These are phyloP conservation scores for Leptomonas seymouri DNA, from an alignment of 208 protist genomes.

Conservation along the genomic window DNA sequence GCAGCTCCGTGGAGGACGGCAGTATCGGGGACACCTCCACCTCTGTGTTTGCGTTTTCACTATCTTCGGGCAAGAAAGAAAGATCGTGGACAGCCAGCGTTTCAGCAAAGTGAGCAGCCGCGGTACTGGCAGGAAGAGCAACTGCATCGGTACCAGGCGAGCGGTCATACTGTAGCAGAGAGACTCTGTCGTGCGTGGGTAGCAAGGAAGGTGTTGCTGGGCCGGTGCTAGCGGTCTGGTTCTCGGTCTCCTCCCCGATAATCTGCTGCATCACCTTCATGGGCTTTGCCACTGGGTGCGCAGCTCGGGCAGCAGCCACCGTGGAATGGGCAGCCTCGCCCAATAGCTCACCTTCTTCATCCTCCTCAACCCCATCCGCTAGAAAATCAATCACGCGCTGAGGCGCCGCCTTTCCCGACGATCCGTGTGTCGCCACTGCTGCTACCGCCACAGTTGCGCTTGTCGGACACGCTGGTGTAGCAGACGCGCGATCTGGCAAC, in stretches of 20 bases:
- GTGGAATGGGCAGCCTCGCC: neutral
- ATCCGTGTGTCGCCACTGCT: neutral
- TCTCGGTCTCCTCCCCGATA: constrained; percentile 5
- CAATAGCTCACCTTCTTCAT: constrained; percentile 4
- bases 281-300: neutral
- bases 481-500: constrained; percentile 7
- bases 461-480: constrained; percentile 7
- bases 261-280: neutral
- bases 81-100: constrained; percentile 44
- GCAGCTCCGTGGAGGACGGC: constrained; percentile 10
- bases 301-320: neutral
- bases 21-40: constrained; percentile 8
- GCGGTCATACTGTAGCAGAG: neutral
- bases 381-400: neutral
- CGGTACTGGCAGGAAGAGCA: neutral
- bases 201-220: constrained; percentile 13
- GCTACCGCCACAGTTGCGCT: neutral
- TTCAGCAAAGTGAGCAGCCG: constrained; percentile 1
- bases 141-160: neutral
- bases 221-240: constrained; percentile 5
- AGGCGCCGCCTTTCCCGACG: neutral
- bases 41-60: neutral
- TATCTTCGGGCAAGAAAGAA: constrained; percentile 27
- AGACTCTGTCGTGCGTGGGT: neutral
- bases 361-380: neutral